These are phyloP conservation scores for Backusella psychrophila DNA, from an alignment of 192 early-diverging fungal species.

Conservation along the genomic window DNA sequence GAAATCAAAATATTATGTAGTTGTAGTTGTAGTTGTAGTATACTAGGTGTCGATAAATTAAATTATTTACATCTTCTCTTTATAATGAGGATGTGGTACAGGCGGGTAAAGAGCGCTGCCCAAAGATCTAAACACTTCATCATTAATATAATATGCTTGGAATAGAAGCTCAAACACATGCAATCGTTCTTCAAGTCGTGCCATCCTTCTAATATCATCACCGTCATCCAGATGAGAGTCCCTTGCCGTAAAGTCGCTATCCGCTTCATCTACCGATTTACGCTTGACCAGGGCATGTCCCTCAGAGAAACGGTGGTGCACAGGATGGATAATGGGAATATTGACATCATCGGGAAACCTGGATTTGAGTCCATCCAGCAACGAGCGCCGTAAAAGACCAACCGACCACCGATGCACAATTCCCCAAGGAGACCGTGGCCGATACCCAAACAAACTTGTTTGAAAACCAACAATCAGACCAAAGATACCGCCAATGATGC, in stretches of 20 bases:
- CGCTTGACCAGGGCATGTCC: background rate
- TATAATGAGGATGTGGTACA: background rate
- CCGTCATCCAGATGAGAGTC: background rate
- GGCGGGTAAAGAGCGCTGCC: constrained; percentile 1
- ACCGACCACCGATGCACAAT: constrained; percentile 21
- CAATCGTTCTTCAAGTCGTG: constrained; percentile 8
- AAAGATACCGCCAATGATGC: constrained; percentile 20
- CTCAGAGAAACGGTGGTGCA: background rate
- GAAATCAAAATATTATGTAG: background rate
- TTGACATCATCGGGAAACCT: background rate
- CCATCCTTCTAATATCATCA: background rate
- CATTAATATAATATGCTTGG: constrained; percentile 21
- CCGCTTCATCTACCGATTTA: background rate
- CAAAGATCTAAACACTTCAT: constrained; percentile 16
- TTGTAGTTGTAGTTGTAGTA: background rate
- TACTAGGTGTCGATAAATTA: too few relatives aligned
- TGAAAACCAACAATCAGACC: constrained; percentile 20
- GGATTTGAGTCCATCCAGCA: constrained; percentile 1
- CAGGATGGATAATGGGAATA: constrained; percentile 9
- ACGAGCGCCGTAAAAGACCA: constrained; percentile 2
- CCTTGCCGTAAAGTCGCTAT: background rate
- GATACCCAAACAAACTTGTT: constrained; percentile 14
- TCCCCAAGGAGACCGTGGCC: constrained; percentile 21
- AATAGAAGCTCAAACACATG: constrained; percentile 19
- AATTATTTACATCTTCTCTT: constrained; percentile 1